Base-by-base conservation (phyloP, 208 protist species). In the Leishmania gerbilli region DNA sequence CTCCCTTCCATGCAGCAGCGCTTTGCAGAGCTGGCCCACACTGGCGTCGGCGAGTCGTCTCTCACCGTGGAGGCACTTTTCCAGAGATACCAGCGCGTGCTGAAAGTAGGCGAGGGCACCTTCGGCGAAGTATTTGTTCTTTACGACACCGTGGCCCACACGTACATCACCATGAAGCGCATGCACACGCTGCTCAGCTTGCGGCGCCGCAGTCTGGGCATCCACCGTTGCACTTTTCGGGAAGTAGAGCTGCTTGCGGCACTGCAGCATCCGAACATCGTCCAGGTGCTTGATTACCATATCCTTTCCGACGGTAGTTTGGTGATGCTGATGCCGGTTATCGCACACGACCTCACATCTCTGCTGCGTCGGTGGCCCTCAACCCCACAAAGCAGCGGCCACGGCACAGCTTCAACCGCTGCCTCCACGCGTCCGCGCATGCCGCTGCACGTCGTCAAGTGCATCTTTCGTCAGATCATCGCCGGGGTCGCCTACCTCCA, bases 81-180 rank as follows among this genome's bases (percentile, higher is more conserved):
- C 37, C 72, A 76, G 17, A 88, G 95, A 17, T 97, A 94, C 79
- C 87, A 85, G 42, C 81, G 90, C 17, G 79, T 95, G 40, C 68
- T 94, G 69, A 97, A 96, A 76, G 90, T 97, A 40, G 95, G 95
- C 31, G 93, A 96, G 71, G 95, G 95, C 64, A 95, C 87, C 71
- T 97, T 96, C 84, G 95, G 95, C 0, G 90, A 96, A 69, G 95
- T 97, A 13, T 95, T 89, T 79, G 90, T 97, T 85, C 87, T 97
- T 13, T 95, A 92, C 84, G 95, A 97, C 83, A 95, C 87, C 37
- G 74, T 86, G 51, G 84, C 86, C 0, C 34, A 80, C 40, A 93
- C 88, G 9, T 93, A 97, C 77, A 79, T 96, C 34, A 95, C 92
- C 1, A 96, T 97, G 93, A 97, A 97, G 81, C 90, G 92, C 69